These are phyloP conservation scores for Carex littledalei DNA, from an alignment of 176 grass and related monocot species.

Conservation along the genomic window DNA sequence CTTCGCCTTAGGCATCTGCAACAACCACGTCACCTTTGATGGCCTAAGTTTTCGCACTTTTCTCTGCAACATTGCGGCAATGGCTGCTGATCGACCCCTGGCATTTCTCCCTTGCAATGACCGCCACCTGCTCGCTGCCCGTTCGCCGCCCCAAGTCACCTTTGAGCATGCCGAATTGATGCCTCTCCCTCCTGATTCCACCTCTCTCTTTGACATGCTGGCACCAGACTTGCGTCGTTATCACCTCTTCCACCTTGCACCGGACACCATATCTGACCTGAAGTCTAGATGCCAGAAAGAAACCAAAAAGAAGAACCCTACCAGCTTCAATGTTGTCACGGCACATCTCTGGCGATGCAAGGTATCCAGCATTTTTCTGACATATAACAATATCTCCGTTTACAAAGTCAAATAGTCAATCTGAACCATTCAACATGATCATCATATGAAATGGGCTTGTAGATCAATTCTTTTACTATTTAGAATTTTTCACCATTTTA, in stretches of 20 bases:
- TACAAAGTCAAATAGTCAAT: too few relatives aligned
- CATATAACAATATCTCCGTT: not conserved
- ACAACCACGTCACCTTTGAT: slow-evolving; percentile 21
- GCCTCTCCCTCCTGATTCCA: not conserved
- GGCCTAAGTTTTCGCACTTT: slow-evolving; percentile 13
- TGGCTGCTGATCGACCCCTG: not conserved
- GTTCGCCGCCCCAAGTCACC: not conserved
- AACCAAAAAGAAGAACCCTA: not conserved
- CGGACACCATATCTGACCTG: not conserved
- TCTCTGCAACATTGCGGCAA: not conserved
- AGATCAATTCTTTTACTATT: too few relatives aligned
- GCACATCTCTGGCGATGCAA: slow-evolving; percentile 23
- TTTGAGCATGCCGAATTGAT: not conserved
- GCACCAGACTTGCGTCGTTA: not conserved
- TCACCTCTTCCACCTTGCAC: not conserved
- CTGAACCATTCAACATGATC: too few relatives aligned
- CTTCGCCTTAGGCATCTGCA: slow-evolving; percentile 17
- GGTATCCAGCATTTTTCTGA: not conserved
- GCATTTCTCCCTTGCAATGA: not conserved
- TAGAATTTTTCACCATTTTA: too few relatives aligned
- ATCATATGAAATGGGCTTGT: too few relatives aligned
- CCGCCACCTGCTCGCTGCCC: not conserved
- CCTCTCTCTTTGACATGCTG: not conserved
- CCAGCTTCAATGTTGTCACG: slow-evolving; percentile 12
- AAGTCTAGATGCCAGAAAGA: not conserved